Base-by-base conservation (phyloP, 345 rosid genomes). In the Fremontodendron californicum region DNA sequence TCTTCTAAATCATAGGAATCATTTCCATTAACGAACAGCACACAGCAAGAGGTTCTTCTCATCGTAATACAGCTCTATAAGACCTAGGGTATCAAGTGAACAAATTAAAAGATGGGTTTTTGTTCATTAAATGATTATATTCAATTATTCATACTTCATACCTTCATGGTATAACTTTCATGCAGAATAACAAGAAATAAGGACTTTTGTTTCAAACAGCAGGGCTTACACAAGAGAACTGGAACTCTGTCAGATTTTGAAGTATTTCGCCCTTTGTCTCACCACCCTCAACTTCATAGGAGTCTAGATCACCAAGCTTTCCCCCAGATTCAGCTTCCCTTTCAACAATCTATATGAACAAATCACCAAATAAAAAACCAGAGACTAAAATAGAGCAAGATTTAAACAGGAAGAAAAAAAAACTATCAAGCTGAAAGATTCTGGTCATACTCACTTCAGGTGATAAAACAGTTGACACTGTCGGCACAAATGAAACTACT, bases 281-380 rank as follows among this genome's bases (percentile, higher is more conserved):
- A 77, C 93, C 91, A 23, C 99, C 99, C 92, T 95, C 99, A 77
- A 95, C 88, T 82, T 95, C 99, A 78, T 95, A 95, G 9, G 89
- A 87, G 84, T 95, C 99, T 1, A 95, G 90, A 25, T 89, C 94
- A 40, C 96, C 96, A 71, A 95, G 91, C 86, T 79, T 92, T 65
- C 99, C 98, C 64, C 96, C 98, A 33, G 93, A n/a, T 77, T 93
- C 99, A 78, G 94, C 78, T 73, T 93, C 98, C 80, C 82, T 93
- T 84, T 93, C 99, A 79, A 93, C 90, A 81, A 89, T 78, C 98
- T 95, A 71, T 40, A 76, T 69, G 73, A 73, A 77, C 13, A 65
- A 23, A 77, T 37, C 45, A 71, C 51, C 25, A 76, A 46, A 16
- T 18, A 58, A 60, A 6, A 60, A 6, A 57, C 29, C 58, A 70